Base-by-base conservation (phyloP, 2,329 filamentous ascomycete genomes). In the Lecanosticta acicola region DNA sequence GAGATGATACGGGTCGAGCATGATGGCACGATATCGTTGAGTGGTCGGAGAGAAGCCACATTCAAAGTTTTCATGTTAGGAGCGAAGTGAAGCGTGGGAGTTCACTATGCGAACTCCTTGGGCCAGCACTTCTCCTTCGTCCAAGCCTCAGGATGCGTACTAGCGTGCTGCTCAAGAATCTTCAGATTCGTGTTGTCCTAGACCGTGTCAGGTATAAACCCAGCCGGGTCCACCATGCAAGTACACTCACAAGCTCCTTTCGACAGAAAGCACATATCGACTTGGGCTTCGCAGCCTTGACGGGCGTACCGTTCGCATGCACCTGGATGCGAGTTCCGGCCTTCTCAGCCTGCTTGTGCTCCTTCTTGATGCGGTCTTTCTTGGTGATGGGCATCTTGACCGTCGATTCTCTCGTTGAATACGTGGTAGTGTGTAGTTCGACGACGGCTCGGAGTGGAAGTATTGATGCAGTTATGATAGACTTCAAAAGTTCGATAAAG, bases 81-180 rank as follows among this genome's bases (percentile, higher is more conserved):
- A 29, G n/a, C n/a, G n/a, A n/a, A n/a, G n/a, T n/a, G n/a, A 29
- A 29, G 24, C 24, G 24, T 11, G 24, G n/a, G 19, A 39, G 37
- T 21, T 39, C 37, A 39, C 7, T 16, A 33, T 10, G 39, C 7
- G 45, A 55, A 55, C 47, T 55, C 49, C 41, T 72, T 73, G 2
- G 76, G 76, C 71, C 73, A 79, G 67, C 76, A 79, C 68, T 78
- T 78, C 68, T 78, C 75, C 68, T 77, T 78, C 0, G 74, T 64
- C 76, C 75, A 78, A 50, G 71, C 71, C 19, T 69, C 63, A 51
- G 72, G 67, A 56, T 79, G 76, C 3, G 73, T 78, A 41, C 62
- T 58, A 10, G 75, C 76, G 54, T 79, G 76, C n/a, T 71, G 68
- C 59, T 74, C 71, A 11, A 78, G 67, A 59, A 77, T 74, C 34